These are phyloP conservation scores for Cladorrhinum samala DNA, from an alignment of 495 filamentous ascomycete genomes.

Conservation along the genomic window DNA sequence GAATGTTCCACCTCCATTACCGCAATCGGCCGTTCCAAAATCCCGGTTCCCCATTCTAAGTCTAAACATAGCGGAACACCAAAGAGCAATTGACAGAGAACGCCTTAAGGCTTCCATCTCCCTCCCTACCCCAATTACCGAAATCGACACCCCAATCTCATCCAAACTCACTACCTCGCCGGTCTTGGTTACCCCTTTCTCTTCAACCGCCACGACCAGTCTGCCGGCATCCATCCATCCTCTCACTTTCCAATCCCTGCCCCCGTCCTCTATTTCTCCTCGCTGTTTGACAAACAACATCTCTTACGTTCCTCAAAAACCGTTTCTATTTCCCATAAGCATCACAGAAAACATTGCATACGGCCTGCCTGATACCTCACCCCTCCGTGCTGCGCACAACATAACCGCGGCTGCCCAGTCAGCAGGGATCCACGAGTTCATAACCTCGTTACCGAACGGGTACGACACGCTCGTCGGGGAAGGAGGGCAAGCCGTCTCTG, in stretches of 20 bases:
- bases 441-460: slow-evolving; percentile 61
- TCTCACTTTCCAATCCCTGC: slow-evolving; percentile 51
- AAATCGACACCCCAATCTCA: too few species aligned
- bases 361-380: slow-evolving; percentile 49
- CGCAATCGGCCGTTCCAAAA: neutral
- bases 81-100: too few species aligned
- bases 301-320: slow-evolving; percentile 69
- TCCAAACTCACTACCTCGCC: too few species aligned
- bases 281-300: slow-evolving; percentile 60
- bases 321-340: slow-evolving; percentile 68
- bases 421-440: slow-evolving; percentile 76
- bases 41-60: slow-evolving; percentile 22
- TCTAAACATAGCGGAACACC: too few species aligned
- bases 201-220: neutral
- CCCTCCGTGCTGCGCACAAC: slow-evolving; percentile 29
- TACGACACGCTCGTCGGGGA: slow-evolving; percentile 75
- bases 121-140: too few species aligned
- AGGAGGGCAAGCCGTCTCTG: slow-evolving; percentile 67
- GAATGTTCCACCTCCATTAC: slow-evolving; percentile 32
- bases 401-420: slow-evolving; percentile 56
- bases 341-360: slow-evolving; percentile 77
- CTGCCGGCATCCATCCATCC: slow-evolving; percentile 16
- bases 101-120: too few species aligned
- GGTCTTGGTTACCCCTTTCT: too few species aligned
- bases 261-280: slow-evolving; percentile 54